Percentiles rank a stretch among this genome's conserved stretches.
phyloP scores from a whole-genome alignment of 2,329 filamentous ascomycete genomes.

The Whalleya microplaca region DNA sequence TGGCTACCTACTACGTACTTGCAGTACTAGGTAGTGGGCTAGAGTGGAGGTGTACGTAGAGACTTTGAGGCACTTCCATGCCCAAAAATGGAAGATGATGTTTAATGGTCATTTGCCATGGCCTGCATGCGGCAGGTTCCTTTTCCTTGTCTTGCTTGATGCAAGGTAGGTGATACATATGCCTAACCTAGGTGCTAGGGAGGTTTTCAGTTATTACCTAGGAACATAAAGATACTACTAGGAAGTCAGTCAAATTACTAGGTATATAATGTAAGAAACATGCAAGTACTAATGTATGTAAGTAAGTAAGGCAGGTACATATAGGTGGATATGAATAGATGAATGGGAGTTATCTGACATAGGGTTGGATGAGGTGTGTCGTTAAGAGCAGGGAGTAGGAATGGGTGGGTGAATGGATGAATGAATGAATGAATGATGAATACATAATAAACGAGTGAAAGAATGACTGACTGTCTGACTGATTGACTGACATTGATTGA shows the following conservation, averaged over 20 bases:
- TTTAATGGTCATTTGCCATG: background rate
- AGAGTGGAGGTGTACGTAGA: background rate
- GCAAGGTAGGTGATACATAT: background rate
- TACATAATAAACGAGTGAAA: too few species aligned
- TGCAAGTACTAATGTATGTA: too few species aligned
- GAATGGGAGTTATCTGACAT: too few species aligned
- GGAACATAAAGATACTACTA: background rate
- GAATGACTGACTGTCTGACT: too few species aligned
- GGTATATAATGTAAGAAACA: too few species aligned
- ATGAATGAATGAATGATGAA: too few species aligned
- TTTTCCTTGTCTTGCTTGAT: background rate
- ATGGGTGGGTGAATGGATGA: background rate
- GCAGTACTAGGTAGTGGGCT: background rate
- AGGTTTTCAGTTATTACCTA: background rate
- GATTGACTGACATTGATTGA: background rate
- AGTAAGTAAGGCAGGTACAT: too few species aligned
- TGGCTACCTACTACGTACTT: too few species aligned
- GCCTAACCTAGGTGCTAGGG: background rate
- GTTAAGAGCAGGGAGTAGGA: too few species aligned
- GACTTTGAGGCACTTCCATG: background rate
- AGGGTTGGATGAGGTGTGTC: too few species aligned
- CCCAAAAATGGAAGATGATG: background rate
- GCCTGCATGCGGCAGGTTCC: background rate
- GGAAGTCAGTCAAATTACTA: too few species aligned
- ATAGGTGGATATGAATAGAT: too few species aligned